Conservation (phyloP, 306 rosid genomes). For the Lotus japonicus region DNA sequence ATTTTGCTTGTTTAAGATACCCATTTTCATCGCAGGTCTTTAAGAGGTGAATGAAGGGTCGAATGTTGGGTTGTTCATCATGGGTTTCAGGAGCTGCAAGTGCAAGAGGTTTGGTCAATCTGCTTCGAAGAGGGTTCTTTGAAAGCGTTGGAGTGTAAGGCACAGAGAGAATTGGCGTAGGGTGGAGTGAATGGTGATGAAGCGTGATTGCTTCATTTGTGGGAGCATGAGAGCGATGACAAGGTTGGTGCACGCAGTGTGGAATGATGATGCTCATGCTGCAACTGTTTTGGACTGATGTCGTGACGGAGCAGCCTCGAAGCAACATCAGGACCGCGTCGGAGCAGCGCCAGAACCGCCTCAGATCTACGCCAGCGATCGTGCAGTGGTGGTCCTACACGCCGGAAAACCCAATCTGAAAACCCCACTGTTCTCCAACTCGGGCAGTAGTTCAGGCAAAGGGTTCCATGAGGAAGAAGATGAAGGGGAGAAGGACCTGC, state of each 20-base stretch:
- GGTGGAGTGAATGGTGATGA: background rate
- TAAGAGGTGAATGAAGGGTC: constrained; percentile 46
- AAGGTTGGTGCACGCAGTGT: too few species aligned
- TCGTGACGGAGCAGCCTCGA: too few species aligned
- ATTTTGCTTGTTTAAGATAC: constrained; percentile 33
- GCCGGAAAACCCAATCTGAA: too few species aligned
- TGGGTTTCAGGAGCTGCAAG: constrained; percentile 21
- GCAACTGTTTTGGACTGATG: background rate
- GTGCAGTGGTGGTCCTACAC: too few species aligned
- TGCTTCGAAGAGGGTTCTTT: constrained; percentile 16
- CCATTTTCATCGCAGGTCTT: constrained; percentile 34
- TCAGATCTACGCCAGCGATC: too few species aligned
- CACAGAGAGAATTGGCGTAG: background rate
- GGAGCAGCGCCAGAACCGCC: too few species aligned
- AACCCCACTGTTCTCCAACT: too few species aligned
- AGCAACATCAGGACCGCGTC: too few species aligned
- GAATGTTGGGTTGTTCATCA: constrained; percentile 13
- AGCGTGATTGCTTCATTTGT: constrained; percentile 17
- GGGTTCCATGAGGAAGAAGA: too few species aligned
- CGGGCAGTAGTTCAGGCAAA: too few species aligned
- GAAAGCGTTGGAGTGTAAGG: constrained; percentile 20
- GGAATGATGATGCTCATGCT: constrained; percentile 33
- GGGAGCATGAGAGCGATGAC: constrained; percentile 9
- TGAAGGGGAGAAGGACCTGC: too few species aligned
- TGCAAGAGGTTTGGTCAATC: background rate